These are phyloP conservation scores for Arxiozyma slooffiae DNA, from an alignment of 1,139 yeast genomes.

Conservation along the genomic window DNA sequence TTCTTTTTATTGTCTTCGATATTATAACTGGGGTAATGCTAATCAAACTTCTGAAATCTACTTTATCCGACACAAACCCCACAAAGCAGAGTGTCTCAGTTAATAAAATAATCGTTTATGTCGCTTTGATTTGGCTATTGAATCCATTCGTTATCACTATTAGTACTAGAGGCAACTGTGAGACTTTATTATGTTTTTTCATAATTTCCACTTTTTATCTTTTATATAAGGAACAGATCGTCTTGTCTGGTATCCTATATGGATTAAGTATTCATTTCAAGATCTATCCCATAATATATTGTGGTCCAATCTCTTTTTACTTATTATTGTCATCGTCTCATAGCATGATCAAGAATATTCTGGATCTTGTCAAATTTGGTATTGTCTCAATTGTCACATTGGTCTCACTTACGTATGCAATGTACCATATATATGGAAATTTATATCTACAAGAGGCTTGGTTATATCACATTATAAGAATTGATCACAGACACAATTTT, in stretches of 20 bases:
- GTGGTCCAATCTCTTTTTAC: constrained; percentile 37
- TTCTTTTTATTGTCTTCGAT: constrained; percentile 68
- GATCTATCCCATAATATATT: constrained; percentile 82
- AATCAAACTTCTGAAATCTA: constrained; percentile 33
- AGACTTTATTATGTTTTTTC: constrained; percentile 74
- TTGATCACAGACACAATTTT: constrained; percentile 93
- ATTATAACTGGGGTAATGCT: constrained; percentile 69
- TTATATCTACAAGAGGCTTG: constrained; percentile 76
- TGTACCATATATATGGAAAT: constrained; percentile 61
- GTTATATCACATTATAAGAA: constrained; percentile 67
- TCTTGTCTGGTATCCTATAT: constrained; percentile 52
- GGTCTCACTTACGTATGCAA: constrained; percentile 38
- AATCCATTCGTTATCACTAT: constrained; percentile 95
- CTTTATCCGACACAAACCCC: background rate
- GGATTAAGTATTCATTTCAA: constrained; percentile 86
- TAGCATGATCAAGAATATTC: constrained; percentile 32
- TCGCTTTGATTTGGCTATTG: constrained; percentile 55
- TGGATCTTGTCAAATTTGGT: constrained; percentile 20
- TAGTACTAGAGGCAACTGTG: constrained; percentile 89
- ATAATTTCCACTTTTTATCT: constrained; percentile 52
- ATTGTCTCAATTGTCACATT: constrained; percentile 34
- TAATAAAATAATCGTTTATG: background rate
- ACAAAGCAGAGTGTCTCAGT: background rate
- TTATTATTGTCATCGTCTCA: constrained; percentile 5
- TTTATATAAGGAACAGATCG: constrained; percentile 31